Base-by-base conservation (phyloP, 176 grass and related monocot genomes). In the Cocos nucifera region DNA sequence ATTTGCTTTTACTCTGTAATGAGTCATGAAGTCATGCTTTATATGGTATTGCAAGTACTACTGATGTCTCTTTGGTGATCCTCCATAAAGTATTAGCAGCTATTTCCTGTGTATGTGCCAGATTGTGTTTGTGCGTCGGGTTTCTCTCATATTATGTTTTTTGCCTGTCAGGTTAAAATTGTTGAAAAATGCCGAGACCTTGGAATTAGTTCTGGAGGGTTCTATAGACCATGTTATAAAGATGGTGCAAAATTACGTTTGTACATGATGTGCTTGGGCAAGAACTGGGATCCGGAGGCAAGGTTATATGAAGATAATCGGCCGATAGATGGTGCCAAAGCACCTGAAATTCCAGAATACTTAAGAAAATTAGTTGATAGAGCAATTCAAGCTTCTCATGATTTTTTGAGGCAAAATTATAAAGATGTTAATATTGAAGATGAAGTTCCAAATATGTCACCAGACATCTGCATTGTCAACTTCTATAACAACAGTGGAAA, bases 381-480 rank as follows among this genome's bases (percentile, higher is more conserved):
- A 65, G 62, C 67, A 35, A 85, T 85, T 53, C 20, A 73, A 65
- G 54, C 66, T 65, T 78, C 86, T 18, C 63, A 78, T 35, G 32
- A 69, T 12, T 65, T 81, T 52, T 69, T 78, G 59, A 49, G 55
- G 18, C 30, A 62, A 57, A 50, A 26, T 4, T 19, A 9, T n/a
- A 49, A 59, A 60, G 15, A 4, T 65, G 2, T 15, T 48, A 30
- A 62, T 39, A 50, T 15, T 18, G 5, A 48, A 2, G 4, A 64
- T 60, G 71, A 79, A 76, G 15, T 89, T 57, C 81, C 78, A 57
- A 3, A 3, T 1, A 55, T 85, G 58, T 72, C 81, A 65, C 86
- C 77, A 16, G 86, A 89, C 69, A 75, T 85, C 50, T 89, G 86
- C 70, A 52, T 89, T 75, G 65, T 71, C 35, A 89, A 89, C 66